Conservation (phyloP, 305 asterid genomes). For the Solanum hybrid region DNA sequence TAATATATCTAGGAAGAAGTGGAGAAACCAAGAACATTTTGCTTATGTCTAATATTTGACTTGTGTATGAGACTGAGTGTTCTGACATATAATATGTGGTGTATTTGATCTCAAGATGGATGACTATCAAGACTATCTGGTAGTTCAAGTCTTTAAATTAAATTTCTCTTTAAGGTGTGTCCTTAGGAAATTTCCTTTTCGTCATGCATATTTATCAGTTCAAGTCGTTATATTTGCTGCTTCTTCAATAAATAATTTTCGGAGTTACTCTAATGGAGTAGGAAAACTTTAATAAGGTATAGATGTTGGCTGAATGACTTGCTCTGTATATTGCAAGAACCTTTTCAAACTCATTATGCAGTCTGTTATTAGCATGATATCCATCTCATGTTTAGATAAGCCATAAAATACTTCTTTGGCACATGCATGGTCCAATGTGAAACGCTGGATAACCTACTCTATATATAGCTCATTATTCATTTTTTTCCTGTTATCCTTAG, state of each 20-base stretch:
- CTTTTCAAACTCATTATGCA: not conserved
- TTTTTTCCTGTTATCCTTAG: not conserved
- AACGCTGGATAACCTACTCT: not conserved
- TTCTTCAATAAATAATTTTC: not conserved
- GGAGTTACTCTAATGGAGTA: not conserved
- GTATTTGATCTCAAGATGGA: not conserved
- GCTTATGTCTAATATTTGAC: not conserved
- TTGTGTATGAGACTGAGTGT: not conserved
- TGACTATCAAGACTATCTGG: not conserved
- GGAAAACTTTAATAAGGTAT: not conserved
- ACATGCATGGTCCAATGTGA: not conserved
- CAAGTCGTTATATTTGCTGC: not conserved
- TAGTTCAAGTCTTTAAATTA: not conserved
- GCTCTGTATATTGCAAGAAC: not conserved
- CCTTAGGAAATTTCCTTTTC: not conserved
- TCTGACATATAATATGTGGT: not conserved
- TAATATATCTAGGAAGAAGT: not conserved
- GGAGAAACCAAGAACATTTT: not conserved
- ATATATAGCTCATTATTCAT: not conserved
- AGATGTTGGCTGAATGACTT: not conserved
- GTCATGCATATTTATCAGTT: not conserved
- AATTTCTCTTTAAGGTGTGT: not conserved
- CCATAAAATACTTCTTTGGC: not conserved
- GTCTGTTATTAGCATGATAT: not conserved
- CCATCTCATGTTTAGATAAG: not conserved